Evolutionary conservation across 1,284 basidiomycete genomes (phyloP), one percentile per base, ranked within the genome.

Genomic region (Taiwanofungus camphoratus): DNA sequence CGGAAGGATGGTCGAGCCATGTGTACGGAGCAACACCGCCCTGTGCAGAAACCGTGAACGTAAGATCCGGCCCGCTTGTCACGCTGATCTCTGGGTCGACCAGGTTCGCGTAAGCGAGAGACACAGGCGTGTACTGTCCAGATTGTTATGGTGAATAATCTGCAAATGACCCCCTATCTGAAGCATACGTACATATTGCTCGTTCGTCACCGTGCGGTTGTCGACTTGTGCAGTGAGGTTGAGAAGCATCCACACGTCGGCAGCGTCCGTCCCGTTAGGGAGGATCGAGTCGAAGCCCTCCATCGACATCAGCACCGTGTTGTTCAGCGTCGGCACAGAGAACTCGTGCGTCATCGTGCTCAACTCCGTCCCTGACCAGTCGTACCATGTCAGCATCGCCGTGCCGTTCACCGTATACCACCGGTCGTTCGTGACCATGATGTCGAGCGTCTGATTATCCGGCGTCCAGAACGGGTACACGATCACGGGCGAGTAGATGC

Each of bases 1-100:
- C 71, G 0, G 64, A 59, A 0, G 76, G 76, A 55, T 79, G 77
- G 43, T 80, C 76, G 3, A 82, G 56, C 74, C 74, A 81, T 2
- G 77, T 70, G 71, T 73, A 79, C 4, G 70, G 65, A 1, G 73
- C 75, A 4, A 79, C 77, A 2, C 74, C 76, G 5, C 73, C 71
- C 39, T 62, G 59, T 3, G 74, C 74, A 3, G 75, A 76, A 3
- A 80, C 56, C 3, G 68, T 73, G 53, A 79, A 77, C 0, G 69
- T 72, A 36, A 74, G 52, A 46, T 71, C 52, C 1, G 56, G 41
- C 3, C 53, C 48, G 4, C 56, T 48, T 0, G 54, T 63, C 3
- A 78, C 48, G 0, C 52, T 51, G 37, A 80, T 73, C 45, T 66
- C 26, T 0, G 77, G 76, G 45, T 78, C 73, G 20, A 73, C 56